Base-by-base conservation (phyloP, 1,139 yeast species). In the Magnusiomyces starmeri region DNA sequence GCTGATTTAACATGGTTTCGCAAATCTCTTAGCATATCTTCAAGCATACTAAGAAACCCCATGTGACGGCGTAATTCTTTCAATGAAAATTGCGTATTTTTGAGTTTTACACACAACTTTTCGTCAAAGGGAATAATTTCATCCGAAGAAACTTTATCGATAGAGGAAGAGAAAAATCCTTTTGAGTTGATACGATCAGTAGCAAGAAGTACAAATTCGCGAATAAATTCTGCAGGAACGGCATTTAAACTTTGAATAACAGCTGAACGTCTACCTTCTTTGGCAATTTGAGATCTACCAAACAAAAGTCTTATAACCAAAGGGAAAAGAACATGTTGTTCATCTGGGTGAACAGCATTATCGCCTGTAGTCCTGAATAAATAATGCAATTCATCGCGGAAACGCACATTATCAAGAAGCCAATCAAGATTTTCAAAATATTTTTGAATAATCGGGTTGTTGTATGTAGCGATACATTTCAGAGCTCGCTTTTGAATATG, bases 311-410 rank as follows among this genome's bases (percentile, higher is more conserved):
- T 73, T 47, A 90, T 68, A 4, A 89, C 77, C 46, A 86, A 65
- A 1, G 95, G 94, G 77, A 89, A 78, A 4, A 92, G 74, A 0
- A 59, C 66, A 1, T 67, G 71, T 21, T 77, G 71, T 63, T 90
- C 97, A 7, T 73, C 74, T 14, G 72, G 74, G 58, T 85, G 89
- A 49, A 89, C 68, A 2, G 78, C 71, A n/a, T 75, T 80, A 4
- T 67, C 70, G 2, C 60, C 60, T 46, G 72, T 70, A 39, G 72
- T 72, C 4, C 78, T 70, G 37, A 87, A 70, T 46, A 92, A 75
- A 35, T 77, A 78, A 32, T 86, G 72, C 35, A 90, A 71, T 66
- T 90, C 97, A 66, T 94, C 98, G 55, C 88, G 80, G 70, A 88
- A 90, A 24, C 83, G 72, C 1, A 87, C 78, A 57, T 89, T 96